Evolutionary conservation across 2,329 filamentous ascomycete species (phyloP), one percentile per base, ranked within the genome.

Genomic region (Trichoderma harzianum): DNA sequence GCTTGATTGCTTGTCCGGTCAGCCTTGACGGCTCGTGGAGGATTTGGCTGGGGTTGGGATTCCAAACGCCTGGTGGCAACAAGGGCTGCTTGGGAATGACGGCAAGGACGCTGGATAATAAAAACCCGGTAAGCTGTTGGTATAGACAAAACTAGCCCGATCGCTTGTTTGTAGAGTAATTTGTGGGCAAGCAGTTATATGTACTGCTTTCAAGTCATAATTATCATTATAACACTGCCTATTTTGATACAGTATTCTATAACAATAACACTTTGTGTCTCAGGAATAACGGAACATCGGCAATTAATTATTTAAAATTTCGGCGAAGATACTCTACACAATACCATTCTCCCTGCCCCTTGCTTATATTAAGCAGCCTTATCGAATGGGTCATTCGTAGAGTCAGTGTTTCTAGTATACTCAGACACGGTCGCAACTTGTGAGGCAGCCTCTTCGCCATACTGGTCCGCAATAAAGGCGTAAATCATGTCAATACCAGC

Each of bases 391-490:
- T 92, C 90, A 21, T 81, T 76, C 3, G 74, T 79, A 2, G 85
- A 68, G 74, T 91, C 85, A 6, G 68, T 78, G 60, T 87, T 85
- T 55, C 89, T 84, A 14, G 84, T 84, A 79, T 91, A 91, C 80
- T 92, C 90, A 72, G 88, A 85, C 34, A 75, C 77, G 66, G 84
- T 80, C 2, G 88, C 87, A 34, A 90, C 78, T 1, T 75, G 76
- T 28, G 80, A 77, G 2, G 89, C 88, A 16, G 83, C 78, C 2
- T 84, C 84, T 57, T 85, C 82, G 0, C 89, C 89, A 78, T 85
- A 91, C 16, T 78, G 71, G 1, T 74, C 73, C 2, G 74, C 72
- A 16, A 79, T 75, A 32, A 80, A 83, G 0, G 77, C 80, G 72
- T 78, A 82, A 12, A 77, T 79, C 79, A 81, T 81, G 69, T 83